phyloP scores from a whole-genome alignment of 1,284 basidiomycete genomes.

The Trametes pubescens region DNA sequence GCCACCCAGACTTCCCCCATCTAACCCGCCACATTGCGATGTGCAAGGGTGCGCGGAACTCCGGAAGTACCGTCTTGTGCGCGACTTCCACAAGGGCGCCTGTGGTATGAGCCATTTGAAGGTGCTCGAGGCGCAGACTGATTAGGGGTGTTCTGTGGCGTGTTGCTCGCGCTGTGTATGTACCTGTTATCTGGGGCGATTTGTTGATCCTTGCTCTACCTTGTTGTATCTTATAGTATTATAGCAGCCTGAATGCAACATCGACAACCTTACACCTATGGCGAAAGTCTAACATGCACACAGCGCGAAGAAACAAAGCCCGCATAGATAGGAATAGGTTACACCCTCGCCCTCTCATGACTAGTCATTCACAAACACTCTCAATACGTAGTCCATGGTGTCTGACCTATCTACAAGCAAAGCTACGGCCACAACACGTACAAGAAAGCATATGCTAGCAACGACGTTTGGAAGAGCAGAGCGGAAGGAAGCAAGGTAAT shows the following conservation, averaged over 20 bases:
- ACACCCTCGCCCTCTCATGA: background rate
- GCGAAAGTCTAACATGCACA: background rate
- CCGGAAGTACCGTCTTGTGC: slow-evolving; percentile 62
- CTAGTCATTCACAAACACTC: background rate
- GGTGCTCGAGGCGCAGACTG: slow-evolving; percentile 49
- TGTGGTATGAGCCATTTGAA: slow-evolving; percentile 67
- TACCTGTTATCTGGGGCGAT: background rate
- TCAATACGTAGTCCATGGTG: background rate
- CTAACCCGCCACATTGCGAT: slow-evolving; percentile 46
- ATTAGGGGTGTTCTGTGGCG: too few species aligned
- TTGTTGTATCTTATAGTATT: background rate
- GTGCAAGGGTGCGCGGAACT: slow-evolving; percentile 54
- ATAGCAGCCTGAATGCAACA: background rate
- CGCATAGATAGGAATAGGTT: slow-evolving; percentile 21
- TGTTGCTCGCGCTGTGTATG: too few species aligned
- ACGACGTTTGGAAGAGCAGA: slow-evolving; percentile 9
- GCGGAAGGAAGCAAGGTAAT: slow-evolving; percentile 3
- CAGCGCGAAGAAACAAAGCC: background rate
- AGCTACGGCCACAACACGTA: slow-evolving; percentile 13
- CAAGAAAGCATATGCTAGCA: slow-evolving; percentile 10
- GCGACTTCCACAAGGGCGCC: slow-evolving; percentile 57
- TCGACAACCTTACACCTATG: too few species aligned
- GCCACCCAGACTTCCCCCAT: slow-evolving; percentile 33
- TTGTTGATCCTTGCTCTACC: background rate
- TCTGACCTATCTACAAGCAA: background rate